Percentiles rank a stretch among this genome's conserved stretches.
phyloP scores from a whole-genome alignment of 2,329 filamentous ascomycete genomes.

The Rhexocercosporidium sp. region DNA sequence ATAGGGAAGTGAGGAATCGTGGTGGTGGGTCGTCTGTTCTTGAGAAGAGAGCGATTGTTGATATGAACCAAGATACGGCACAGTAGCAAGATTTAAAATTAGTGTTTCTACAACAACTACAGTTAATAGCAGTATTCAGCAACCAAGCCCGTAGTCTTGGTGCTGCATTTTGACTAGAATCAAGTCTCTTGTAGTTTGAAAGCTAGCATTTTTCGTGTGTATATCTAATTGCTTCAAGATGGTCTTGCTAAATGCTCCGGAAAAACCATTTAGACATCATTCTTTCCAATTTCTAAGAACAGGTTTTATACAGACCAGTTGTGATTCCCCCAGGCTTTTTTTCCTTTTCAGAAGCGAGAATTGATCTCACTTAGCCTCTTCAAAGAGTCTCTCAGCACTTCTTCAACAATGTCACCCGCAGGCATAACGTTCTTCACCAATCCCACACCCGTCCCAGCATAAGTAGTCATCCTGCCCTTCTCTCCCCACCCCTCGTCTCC shows the following conservation, averaged over 20 bases:
- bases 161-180: too few relatives aligned
- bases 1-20: not conserved
- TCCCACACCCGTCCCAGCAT: constrained; percentile 66
- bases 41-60: not conserved
- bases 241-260: too few relatives aligned
- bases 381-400: constrained; percentile 37
- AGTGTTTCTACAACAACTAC: too few relatives aligned
- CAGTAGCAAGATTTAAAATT: too few relatives aligned
- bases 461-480: constrained; percentile 61
- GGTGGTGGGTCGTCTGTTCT: not conserved
- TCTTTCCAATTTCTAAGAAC: too few relatives aligned
- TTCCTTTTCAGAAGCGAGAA: not conserved
- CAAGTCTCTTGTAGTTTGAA: too few relatives aligned
- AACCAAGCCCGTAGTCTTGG: too few relatives aligned
- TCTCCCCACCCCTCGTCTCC: constrained; percentile 58
- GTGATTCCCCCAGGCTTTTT: not conserved
- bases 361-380: not conserved
- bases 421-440: constrained; percentile 56
- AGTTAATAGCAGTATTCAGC: too few relatives aligned
- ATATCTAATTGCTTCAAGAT: too few relatives aligned
- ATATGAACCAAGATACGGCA: not conserved
- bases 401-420: constrained; percentile 57
- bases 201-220: too few relatives aligned
- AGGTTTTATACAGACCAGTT: not conserved
- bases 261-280: too few relatives aligned